Evolutionary conservation across 352 stramenopile species (phyloP).

Genomic region (Pythium pyrilobum): DNA sequence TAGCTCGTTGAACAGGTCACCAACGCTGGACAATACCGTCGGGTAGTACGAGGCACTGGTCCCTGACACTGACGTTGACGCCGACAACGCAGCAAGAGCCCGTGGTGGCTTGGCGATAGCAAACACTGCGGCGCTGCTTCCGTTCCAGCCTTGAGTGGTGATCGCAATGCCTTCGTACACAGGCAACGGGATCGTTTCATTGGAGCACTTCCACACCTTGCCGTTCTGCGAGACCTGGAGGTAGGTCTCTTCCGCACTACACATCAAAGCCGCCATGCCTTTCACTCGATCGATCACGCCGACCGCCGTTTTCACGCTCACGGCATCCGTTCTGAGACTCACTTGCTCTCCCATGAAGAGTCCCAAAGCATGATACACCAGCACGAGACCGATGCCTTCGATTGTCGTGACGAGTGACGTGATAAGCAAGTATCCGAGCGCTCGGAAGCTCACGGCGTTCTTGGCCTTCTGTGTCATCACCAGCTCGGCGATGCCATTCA

Average conservation of each 20-base stretch:
- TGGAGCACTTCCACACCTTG: constrained; percentile 36
- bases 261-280: constrained; percentile 37
- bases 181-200: constrained; percentile 31
- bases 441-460: constrained; percentile 30
- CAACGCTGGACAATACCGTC: constrained; percentile 3
- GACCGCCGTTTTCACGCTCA: constrained; percentile 1
- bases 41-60: constrained; percentile 12
- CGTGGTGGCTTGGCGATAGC: background rate
- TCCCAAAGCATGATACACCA: constrained; percentile 19
- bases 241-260: constrained; percentile 25
- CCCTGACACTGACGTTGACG: background rate
- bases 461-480: constrained; percentile 31
- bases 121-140: constrained; percentile 20
- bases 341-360: constrained; percentile 18
- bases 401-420: constrained; percentile 25
- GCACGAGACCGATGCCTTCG: constrained; percentile 34
- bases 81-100: constrained; percentile 11
- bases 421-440: constrained; percentile 26
- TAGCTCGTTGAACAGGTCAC: background rate
- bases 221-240: constrained; percentile 27
- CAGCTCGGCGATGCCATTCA: constrained; percentile 39
- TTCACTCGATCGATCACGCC: constrained; percentile 9
- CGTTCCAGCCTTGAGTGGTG: background rate
- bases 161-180: constrained; percentile 18
- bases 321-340: background rate